Base-by-base conservation (phyloP, 2,329 filamentous ascomycete genomes). In the Nigrospora sphaerica region DNA sequence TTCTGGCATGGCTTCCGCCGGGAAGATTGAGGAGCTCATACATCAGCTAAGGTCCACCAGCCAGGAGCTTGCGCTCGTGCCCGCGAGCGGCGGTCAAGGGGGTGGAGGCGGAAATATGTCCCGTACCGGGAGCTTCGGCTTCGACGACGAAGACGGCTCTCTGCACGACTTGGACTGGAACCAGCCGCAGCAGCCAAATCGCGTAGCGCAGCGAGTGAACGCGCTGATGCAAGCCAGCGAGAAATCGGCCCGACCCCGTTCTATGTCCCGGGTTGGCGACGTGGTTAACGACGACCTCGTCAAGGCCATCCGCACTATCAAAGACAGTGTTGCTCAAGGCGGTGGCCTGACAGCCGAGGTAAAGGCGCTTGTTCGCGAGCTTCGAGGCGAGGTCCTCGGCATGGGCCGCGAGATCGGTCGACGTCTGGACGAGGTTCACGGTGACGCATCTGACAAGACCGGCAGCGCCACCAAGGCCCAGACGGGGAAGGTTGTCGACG, bases 341-440 rank as follows among this genome's bases (percentile, higher is more conserved):
- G 92, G 92, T 48, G 89, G 91, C 6, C 77, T 96, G 44, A 95
- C 90, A 2, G 89, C 89, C 46, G 89, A 95, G 62, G 88, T 95
- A 52, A 97, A 97, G 66, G 84, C 88, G 4, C 75, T 95, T 10
- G 87, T 96, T 10, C 84, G 90, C 19, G 91, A 96, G 59, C 75
- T 97, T 33, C 84, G 92, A 18, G 91, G 90, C 3, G 92, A 97
- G 62, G 90, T 97, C 10, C 75, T 96, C 5, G 91, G 90, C 3
- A 96, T 96, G 91, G 92, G 92, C 4, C 79, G 92, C 47, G 90
- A 96, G 54, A 81, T 97, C 41, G 90, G 86, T 36, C 85, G 88
- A 47, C 86, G 90, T 54, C 76, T 97, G n/a, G 88, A 93, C 51
- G 81, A 89, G 51, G 76, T 81, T 11, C 72, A 69, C 28, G 64